Percentiles rank a stretch among this genome's conserved stretches.
These are phyloP conservation scores for Xylaria sp. DNA, from an alignment of 2,329 filamentous ascomycete genomes.

Conservation along the genomic window DNA sequence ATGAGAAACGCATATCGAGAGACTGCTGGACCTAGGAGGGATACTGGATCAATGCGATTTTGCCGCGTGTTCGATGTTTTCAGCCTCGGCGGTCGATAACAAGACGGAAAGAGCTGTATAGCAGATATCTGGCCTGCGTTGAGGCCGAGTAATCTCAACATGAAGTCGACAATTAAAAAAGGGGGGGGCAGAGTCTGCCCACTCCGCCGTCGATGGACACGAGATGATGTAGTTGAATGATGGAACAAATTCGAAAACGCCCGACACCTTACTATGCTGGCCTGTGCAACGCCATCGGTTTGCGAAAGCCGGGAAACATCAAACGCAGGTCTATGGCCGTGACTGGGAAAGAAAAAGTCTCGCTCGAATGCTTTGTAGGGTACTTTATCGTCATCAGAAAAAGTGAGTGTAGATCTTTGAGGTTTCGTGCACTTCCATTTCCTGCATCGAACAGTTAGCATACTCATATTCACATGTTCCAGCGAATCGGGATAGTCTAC, in stretches of 20 bases:
- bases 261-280: conserved; percentile 56
- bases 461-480: background rate
- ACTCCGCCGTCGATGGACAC: conserved; percentile 20
- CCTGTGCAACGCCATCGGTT: conserved; percentile 46
- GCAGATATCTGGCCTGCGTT: background rate
- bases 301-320: conserved; percentile 49
- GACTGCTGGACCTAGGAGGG: background rate
- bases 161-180: conserved; percentile 24
- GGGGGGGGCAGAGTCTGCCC: conserved; percentile 15
- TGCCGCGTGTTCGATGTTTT: background rate
- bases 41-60: conserved; percentile 4
- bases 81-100: background rate
- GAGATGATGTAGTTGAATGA: conserved; percentile 23
- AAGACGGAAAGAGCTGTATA: background rate
- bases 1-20: background rate
- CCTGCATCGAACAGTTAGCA: conserved; percentile 54
- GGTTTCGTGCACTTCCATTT: conserved; percentile 99
- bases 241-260: conserved; percentile 41
- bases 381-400: conserved; percentile 64
- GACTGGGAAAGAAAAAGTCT: conserved; percentile 21
- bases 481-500: conserved; percentile 45
- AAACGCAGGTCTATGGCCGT: conserved; percentile 35
- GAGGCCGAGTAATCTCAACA: conserved; percentile 6
- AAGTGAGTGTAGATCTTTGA: conserved; percentile 99
- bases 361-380: conserved; percentile 28